These are phyloP conservation scores for Boletales sp. DNA, from an alignment of 768 basidiomycete genomes.

Conservation along the genomic window DNA sequence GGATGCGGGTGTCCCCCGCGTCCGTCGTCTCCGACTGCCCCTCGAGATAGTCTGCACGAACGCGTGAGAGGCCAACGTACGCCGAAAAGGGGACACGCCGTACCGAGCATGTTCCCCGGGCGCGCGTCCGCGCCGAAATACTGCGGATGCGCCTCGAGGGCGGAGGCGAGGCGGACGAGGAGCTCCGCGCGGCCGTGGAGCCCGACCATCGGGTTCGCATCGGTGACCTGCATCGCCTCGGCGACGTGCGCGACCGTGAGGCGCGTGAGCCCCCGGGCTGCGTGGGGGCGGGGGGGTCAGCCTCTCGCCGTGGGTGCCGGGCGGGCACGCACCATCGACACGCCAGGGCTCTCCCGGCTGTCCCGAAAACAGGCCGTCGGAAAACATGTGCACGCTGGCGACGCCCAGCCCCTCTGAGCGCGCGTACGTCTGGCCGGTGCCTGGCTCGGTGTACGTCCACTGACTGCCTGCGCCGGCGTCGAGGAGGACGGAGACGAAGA, in stretches of 20 bases:
- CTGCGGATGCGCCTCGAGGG: slow-evolving; percentile 58
- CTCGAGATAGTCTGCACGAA: slow-evolving; percentile 61
- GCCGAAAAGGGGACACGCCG: not conserved
- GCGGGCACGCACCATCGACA: slow-evolving; percentile 67
- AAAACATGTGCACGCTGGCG: slow-evolving; percentile 89
- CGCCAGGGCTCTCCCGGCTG: slow-evolving; percentile 51
- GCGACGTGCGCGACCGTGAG: slow-evolving; percentile 60
- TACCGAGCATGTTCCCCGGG: slow-evolving; percentile 82
- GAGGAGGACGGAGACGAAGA: slow-evolving; percentile 85
- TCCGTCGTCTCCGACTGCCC: slow-evolving; percentile 46
- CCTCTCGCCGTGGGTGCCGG: not conserved
- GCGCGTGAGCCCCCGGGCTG: slow-evolving; percentile 67
- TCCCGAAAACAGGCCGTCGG: slow-evolving; percentile 76
- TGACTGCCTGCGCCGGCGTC: slow-evolving; percentile 89
- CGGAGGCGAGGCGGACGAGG: slow-evolving; percentile 66
- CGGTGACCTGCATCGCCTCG: slow-evolving; percentile 73
- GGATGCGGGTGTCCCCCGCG: slow-evolving; percentile 43
- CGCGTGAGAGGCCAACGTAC: too few relatives aligned
- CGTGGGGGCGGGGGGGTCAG: not conserved
- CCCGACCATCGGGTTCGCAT: slow-evolving; percentile 83
- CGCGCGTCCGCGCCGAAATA: slow-evolving; percentile 74
- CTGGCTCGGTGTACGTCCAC: slow-evolving; percentile 73
- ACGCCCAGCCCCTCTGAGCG: slow-evolving; percentile 85
- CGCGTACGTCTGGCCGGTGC: slow-evolving; percentile 48
- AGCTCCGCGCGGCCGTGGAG: slow-evolving; percentile 82